Evolutionary conservation across 768 basidiomycete species (phyloP).

Genomic region (Mycena latifolia): DNA sequence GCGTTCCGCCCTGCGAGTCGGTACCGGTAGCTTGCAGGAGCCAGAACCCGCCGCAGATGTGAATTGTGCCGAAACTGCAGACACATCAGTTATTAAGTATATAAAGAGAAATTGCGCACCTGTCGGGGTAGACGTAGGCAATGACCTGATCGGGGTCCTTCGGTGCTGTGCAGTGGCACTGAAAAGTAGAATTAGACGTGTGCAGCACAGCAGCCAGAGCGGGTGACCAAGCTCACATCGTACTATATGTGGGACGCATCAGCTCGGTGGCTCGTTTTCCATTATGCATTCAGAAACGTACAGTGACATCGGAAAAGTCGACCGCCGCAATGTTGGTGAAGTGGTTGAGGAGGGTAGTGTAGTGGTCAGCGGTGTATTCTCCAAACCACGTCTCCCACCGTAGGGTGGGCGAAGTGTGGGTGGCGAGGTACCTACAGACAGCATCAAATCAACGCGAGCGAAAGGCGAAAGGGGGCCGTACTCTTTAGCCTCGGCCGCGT

Average conservation of each 20-base stretch:
- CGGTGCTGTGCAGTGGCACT: slow-evolving; percentile 49
- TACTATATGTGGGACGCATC: not conserved
- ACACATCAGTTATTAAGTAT: not conserved
- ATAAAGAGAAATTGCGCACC: slow-evolving; percentile 38
- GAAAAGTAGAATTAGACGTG: too few relatives aligned
- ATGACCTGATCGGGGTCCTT: too few relatives aligned
- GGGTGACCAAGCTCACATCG: not conserved
- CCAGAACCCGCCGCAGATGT: slow-evolving; percentile 66
- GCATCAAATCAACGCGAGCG: too few relatives aligned
- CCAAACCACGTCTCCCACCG: slow-evolving; percentile 64
- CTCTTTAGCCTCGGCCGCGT: slow-evolving; percentile 49
- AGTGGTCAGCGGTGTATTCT: slow-evolving; percentile 50
- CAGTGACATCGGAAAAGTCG: slow-evolving; percentile 44
- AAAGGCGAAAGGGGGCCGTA: too few relatives aligned
- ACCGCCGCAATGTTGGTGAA: slow-evolving; percentile 49
- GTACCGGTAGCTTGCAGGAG: slow-evolving; percentile 59
- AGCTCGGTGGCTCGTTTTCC: not conserved
- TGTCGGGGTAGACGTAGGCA: slow-evolving; percentile 56
- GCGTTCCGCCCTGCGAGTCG: slow-evolving; percentile 58
- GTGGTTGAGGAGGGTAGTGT: slow-evolving; percentile 54
- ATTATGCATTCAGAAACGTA: slow-evolving; percentile 41
- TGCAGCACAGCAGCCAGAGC: too few relatives aligned
- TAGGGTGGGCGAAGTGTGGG: slow-evolving; percentile 47
- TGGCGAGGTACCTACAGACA: slow-evolving; percentile 44
- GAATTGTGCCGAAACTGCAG: slow-evolving; percentile 50